phyloP scores from a whole-genome alignment of 2,329 filamentous ascomycete genomes.

The Cadophora gregata region DNA sequence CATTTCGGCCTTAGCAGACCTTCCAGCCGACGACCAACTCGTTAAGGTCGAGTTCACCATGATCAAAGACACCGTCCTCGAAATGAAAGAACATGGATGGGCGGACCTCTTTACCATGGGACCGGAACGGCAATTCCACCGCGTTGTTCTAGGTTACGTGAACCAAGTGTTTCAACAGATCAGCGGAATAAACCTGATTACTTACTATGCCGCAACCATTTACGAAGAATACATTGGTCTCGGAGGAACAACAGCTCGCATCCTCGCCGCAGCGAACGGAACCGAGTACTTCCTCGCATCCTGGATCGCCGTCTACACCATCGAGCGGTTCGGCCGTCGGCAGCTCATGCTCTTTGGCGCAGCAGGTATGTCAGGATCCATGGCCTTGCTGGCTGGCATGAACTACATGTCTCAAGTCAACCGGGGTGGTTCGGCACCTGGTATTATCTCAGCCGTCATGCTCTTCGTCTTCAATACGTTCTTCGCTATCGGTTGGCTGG shows the following conservation, averaged over 20 bases:
- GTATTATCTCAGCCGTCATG: conserved; percentile 41
- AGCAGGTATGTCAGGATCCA: conserved; percentile 65
- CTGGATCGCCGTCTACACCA: conserved; percentile 48
- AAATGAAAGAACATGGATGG: conserved; percentile 49
- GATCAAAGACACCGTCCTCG: conserved; percentile 70
- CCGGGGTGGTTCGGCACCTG: conserved; percentile 41
- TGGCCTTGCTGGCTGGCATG: conserved; percentile 61
- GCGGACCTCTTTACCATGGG: conserved; percentile 56
- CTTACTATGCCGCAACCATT: conserved; percentile 56
- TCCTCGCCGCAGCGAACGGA: conserved; percentile 60
- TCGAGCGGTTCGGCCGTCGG: conserved; percentile 67
- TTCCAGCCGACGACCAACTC: conserved; percentile 54
- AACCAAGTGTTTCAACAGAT: conserved; percentile 60
- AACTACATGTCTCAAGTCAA: conserved; percentile 50
- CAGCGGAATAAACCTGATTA: conserved; percentile 51
- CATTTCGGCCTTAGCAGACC: conserved; percentile 50
- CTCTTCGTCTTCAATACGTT: conserved; percentile 60
- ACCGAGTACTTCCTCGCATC: conserved; percentile 51
- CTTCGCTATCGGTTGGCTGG: conserved; percentile 58
- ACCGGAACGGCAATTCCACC: conserved; percentile 59
- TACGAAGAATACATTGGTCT: conserved; percentile 56
- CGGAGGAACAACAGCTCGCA: conserved; percentile 54
- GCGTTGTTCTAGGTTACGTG: conserved; percentile 56
- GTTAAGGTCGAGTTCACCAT: conserved; percentile 59
- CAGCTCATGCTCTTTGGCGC: conserved; percentile 76